phyloP scores from a whole-genome alignment of 352 stramenopile species.

The Aphanomyces cochlioides region DNA sequence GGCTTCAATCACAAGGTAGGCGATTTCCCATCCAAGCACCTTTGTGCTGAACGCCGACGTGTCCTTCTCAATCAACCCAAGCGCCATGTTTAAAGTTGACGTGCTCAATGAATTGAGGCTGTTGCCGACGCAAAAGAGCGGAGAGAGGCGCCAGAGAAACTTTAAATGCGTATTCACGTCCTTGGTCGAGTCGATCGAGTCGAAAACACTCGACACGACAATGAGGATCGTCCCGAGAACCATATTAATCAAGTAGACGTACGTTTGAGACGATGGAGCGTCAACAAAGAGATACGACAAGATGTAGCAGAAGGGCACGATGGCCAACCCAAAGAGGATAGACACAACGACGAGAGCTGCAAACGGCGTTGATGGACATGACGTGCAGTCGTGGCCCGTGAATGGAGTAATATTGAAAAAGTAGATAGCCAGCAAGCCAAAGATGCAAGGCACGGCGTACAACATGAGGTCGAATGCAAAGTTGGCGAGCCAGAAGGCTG shows the following conservation, averaged over 20 bases:
- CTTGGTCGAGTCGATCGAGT: constrained; percentile 36
- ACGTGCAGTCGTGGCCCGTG: constrained; percentile 50
- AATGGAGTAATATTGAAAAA: constrained; percentile 46
- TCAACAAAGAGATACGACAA: constrained; percentile 60
- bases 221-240: constrained; percentile 56
- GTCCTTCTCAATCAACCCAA: background rate
- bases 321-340: constrained; percentile 53
- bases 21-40: constrained; percentile 50
- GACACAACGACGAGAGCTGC: constrained; percentile 52
- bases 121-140: constrained; percentile 54
- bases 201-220: constrained; percentile 75
- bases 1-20: constrained; percentile 50
- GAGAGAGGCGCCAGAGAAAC: constrained; percentile 72
- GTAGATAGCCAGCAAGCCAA: constrained; percentile 50
- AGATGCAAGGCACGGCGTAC: constrained; percentile 77
- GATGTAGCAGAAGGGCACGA: constrained; percentile 63
- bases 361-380: constrained; percentile 48
- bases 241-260: constrained; percentile 71
- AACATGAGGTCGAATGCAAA: constrained; percentile 91
- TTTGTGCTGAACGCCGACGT: constrained; percentile 41
- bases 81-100: constrained; percentile 23
- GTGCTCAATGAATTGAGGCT: constrained; percentile 38
- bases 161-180: constrained; percentile 49
- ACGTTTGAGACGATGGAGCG: constrained; percentile 59
- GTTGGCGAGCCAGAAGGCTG: constrained; percentile 95